These are phyloP conservation scores for Aspergillus viridinutans DNA, from an alignment of 2,329 filamentous ascomycete genomes.

Conservation along the genomic window DNA sequence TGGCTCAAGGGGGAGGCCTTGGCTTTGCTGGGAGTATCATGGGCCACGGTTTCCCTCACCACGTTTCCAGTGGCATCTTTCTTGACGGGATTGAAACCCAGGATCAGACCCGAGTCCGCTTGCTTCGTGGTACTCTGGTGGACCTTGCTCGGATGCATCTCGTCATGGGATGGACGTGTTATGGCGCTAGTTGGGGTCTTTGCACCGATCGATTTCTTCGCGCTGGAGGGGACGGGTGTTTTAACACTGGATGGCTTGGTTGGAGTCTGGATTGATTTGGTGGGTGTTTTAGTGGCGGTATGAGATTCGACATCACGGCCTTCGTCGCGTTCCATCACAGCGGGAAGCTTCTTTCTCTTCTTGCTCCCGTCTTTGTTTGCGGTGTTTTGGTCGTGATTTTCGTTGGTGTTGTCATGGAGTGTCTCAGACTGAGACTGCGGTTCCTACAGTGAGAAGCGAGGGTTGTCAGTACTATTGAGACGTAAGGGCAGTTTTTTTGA, in stretches of 20 bases:
- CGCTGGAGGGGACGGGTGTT: conserved; percentile 19
- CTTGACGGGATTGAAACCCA: conserved; percentile 77
- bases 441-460: conserved; percentile 12
- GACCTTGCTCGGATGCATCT: conserved; percentile 88
- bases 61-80: conserved; percentile 35
- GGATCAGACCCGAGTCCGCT: conserved; percentile 71
- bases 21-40: conserved; percentile 42
- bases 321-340: conserved; percentile 47
- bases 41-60: conserved; percentile 24
- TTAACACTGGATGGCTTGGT: conserved; percentile 13
- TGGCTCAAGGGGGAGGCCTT: conserved; percentile 31
- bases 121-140: conserved; percentile 71
- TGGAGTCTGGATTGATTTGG: conserved; percentile 18
- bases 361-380: conserved; percentile 2
- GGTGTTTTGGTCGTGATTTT: conserved; percentile 1
- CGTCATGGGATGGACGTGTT: conserved; percentile 66
- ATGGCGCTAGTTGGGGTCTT: conserved; percentile 50
- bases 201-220: conserved; percentile 21
- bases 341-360: conserved; percentile 32
- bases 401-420: conserved; percentile 8
- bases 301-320: conserved; percentile 31
- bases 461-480: not conserved
- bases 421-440: conserved; percentile 17
- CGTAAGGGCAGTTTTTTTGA: conserved; percentile 4
- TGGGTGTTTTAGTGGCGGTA: conserved; percentile 11